A percentile compares a stretch with the other conserved stretches of the same genome.
phyloP scores from a whole-genome alignment of 2,329 filamentous ascomycete genomes.

The Penicillium sp. region DNA sequence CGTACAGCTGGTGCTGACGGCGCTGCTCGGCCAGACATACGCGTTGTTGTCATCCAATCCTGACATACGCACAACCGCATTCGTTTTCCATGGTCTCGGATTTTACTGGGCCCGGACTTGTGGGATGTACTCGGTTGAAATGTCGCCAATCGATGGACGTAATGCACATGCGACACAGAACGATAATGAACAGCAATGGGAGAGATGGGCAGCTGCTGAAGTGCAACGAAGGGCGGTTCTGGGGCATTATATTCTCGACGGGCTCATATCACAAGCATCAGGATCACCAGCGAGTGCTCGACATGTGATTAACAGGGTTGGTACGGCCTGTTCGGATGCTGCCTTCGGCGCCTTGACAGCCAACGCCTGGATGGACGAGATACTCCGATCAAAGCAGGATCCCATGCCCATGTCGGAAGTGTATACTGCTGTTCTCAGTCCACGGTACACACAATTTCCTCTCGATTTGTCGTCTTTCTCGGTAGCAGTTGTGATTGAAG shows the following conservation, averaged over 20 bases:
- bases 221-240: constrained; percentile 27
- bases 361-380: constrained; percentile 24
- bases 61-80: constrained; percentile 24
- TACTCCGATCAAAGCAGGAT: background rate
- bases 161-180: constrained; percentile 4
- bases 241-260: constrained; percentile 28
- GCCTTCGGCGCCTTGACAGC: constrained; percentile 25
- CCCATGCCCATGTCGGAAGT: constrained; percentile 5
- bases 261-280: constrained; percentile 28
- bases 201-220: constrained; percentile 24
- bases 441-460: background rate
- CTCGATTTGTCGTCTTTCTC: constrained; percentile 1
- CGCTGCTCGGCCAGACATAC: constrained; percentile 25
- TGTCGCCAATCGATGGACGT: constrained; percentile 4
- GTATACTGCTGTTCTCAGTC: background rate
- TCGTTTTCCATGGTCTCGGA: constrained; percentile 26
- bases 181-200: constrained; percentile 21
- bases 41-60: constrained; percentile 24
- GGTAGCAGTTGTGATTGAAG: constrained; percentile 8
- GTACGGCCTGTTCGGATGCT: constrained; percentile 21
- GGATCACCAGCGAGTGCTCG: constrained; percentile 25
- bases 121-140: constrained; percentile 23
- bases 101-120: constrained; percentile 29
- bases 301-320: constrained; percentile 27
- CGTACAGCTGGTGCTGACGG: constrained; percentile 24